These are phyloP conservation scores for Ammopiptanthus mongolicus DNA, from an alignment of 306 rosid genomes.

Conservation along the genomic window DNA sequence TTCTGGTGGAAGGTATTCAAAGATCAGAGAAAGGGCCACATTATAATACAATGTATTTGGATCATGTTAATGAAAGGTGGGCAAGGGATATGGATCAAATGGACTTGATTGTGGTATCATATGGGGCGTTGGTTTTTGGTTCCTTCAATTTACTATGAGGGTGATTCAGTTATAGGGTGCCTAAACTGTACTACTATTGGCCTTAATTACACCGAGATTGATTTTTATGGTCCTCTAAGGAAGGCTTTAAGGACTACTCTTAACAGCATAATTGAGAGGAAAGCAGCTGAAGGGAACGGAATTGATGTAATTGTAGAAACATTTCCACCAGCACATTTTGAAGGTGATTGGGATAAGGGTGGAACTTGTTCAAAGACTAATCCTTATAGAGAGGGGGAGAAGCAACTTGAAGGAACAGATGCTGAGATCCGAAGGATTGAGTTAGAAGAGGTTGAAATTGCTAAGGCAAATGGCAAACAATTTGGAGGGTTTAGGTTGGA, in stretches of 20 bases:
- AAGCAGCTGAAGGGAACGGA: constrained; percentile 3
- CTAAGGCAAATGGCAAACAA: background rate
- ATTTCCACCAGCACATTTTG: constrained; percentile 28
- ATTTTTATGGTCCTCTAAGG: constrained; percentile 54
- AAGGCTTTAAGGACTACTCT: constrained; percentile 53
- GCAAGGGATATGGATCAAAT: constrained; percentile 41
- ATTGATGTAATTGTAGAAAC: constrained; percentile 26
- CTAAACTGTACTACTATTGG: constrained; percentile 43
- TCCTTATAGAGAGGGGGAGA: constrained; percentile 8
- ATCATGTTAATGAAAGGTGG: constrained; percentile 58
- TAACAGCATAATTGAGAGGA: constrained; percentile 42
- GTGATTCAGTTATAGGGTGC: constrained; percentile 49
- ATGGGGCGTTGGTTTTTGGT: constrained; percentile 76
- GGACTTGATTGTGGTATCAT: constrained; percentile 51
- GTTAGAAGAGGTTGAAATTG: constrained; percentile 20
- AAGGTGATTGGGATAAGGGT: constrained; percentile 28
- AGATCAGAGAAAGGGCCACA: constrained; percentile 35
- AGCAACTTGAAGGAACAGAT: background rate
- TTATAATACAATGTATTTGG: constrained; percentile 49
- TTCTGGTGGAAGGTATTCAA: constrained; percentile 63
- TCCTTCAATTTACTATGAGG: constrained; percentile 68
- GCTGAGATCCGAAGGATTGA: constrained; percentile 22
- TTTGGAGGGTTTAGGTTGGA: constrained; percentile 14
- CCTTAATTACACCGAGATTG: constrained; percentile 47
- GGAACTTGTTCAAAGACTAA: constrained; percentile 19